Evolutionary conservation across 1,284 basidiomycete genomes (phyloP), one percentile per base, ranked within the genome.

Genomic region (Malassezia restricta): DNA sequence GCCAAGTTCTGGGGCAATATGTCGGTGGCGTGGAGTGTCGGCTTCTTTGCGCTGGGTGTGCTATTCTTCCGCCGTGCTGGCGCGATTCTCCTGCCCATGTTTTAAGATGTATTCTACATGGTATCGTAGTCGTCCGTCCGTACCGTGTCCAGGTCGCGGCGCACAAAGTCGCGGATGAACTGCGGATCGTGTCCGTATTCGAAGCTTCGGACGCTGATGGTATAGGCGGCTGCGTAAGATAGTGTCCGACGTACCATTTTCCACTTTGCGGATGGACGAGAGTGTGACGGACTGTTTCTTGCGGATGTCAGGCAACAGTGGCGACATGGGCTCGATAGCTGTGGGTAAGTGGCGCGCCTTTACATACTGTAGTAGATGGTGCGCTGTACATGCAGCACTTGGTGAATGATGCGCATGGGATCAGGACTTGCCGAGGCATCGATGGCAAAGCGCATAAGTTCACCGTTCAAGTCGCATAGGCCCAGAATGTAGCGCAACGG

Each of bases 391-490:
- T n/a, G 15, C 15, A 69, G 56, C 9, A 69, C 64, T 27, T 47
- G 50, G 3, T 51, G 46, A 29, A 69, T 58, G 14, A 63, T 52
- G 1, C 11, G 17, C 3, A 49, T 47, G 5, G 60, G 54, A 20
- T 62, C 59, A 15, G 54, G 55, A 37, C 56, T 48, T 8, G 58
- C 64, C 20, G 66, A 62, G 6, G 64, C 58, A 42, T 73, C 71
- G 43, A 65, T 94, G 4, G 89, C 88, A 58, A 85, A 86, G 33
- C 92, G 81, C 92, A 96, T 96, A n/a, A 92, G 80, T 74, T 96
- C 92, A 39, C 92, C 92, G 0, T 89, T 94, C 31, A 98, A 77
- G 73, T 98, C 92, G 1, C 87, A 89, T 29, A 95, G 76, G 12
- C 92, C 92, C 2, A 96, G 80, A 12, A 95, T 77, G 71, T 95